These are phyloP conservation scores for Trapa incisa DNA, from an alignment of 345 rosid species.

Conservation along the genomic window DNA sequence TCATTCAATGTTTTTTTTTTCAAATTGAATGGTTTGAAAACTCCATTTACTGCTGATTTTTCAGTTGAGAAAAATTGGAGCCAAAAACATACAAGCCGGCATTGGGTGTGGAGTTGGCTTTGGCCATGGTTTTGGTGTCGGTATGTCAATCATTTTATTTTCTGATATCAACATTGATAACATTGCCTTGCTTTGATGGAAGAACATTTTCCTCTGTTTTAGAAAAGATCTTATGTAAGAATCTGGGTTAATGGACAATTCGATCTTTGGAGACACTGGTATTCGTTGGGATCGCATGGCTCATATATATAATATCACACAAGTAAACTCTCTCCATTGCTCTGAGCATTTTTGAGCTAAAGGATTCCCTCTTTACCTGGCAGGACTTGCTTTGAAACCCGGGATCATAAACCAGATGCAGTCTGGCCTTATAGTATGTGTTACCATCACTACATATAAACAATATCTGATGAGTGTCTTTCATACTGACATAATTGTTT, in stretches of 20 bases:
- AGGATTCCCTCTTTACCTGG: slow-evolving; percentile 7
- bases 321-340: not conserved
- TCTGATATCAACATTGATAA: not conserved
- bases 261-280: not conserved
- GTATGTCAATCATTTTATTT: slow-evolving; percentile 20
- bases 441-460: slow-evolving; percentile 1
- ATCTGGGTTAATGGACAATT: not conserved
- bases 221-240: not conserved
- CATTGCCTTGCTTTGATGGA: not conserved
- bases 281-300: not conserved
- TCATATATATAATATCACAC: not conserved
- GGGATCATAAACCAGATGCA: slow-evolving; percentile 64
- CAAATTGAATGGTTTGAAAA: not conserved
- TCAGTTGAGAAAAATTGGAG: slow-evolving; percentile 51
- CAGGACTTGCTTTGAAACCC: slow-evolving; percentile 88
- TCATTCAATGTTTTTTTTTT: not conserved
- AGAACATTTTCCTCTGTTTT: not conserved
- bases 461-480: slow-evolving; percentile 2
- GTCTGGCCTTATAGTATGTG: slow-evolving; percentile 38
- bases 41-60: slow-evolving; percentile 1
- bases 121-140: slow-evolving; percentile 69
- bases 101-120: slow-evolving; percentile 74
- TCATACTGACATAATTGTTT: slow-evolving; percentile 15
- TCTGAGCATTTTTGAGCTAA: not conserved
- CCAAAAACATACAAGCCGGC: slow-evolving; percentile 48